Evolutionary conservation across 352 stramenopile genomes (phyloP), one percentile per base, ranked within the genome.

Genomic region (Globisporangium mamillatum): DNA sequence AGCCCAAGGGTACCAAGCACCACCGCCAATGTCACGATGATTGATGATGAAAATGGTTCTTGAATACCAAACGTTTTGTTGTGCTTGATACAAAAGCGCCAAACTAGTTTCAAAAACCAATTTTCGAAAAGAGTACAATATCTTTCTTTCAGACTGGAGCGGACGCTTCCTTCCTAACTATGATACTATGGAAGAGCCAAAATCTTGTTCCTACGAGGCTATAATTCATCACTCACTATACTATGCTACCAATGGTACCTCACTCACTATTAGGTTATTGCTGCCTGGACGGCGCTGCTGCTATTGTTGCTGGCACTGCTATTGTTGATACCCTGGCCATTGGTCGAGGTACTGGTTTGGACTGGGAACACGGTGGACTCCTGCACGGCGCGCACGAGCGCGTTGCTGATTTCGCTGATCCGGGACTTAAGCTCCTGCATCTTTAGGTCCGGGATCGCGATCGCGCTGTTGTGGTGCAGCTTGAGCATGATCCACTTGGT

Each of bases 401-500:
- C 60, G 24, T 68, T 58, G 14, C 27, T 27, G 34, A 72, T 60
- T 2, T 60, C 52, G 18, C 53, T 14, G 27, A 68, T 64, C 25
- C 55, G 41, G n/a, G 60, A 46, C 20, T 67, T 67, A 50, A 72
- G 60, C 41, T 72, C 67, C 22, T 63, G 60, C 60, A 72, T 54
- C 53, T 68, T 64, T 9, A 22, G 18, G 14, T 29, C 46, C 6
- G 67, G 24, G 16, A 72, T 46, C 29, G n/a, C 29, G 14, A 72
- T 60, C 41, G 29, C 54, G 22, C 24, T 64, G 61, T 72, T 72
- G 53, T 72, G 68, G 5, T 46, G 52, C 20, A 73, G 50, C 24
- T 69, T 69, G 29, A 71, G 64, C 53, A 70, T 53, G 38, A 66
- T 29, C 68, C 68, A 73, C 50, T 53, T 53, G 12, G 68, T 73